Evolutionary conservation across 768 basidiomycete species (phyloP).

Genomic region (Tricholomella constricta): DNA sequence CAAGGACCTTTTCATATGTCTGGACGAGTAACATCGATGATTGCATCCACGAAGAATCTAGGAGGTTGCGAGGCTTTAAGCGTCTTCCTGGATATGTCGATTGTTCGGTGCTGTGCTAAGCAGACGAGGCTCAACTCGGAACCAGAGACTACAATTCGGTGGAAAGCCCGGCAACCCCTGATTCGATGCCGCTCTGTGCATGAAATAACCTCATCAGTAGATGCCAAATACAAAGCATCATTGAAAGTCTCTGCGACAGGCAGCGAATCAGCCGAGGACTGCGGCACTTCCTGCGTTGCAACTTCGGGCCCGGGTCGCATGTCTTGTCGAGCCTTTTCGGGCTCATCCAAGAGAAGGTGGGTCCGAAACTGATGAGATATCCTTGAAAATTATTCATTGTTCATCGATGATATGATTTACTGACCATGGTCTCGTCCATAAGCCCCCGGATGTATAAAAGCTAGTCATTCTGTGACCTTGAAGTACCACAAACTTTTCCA

Average conservation of each 20-base stretch:
- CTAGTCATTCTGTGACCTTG: slow-evolving; percentile 2
- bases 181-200: neutral
- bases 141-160: too few species aligned
- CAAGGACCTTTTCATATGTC: too few species aligned
- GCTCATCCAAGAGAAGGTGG: neutral
- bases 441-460: slow-evolving; percentile 1
- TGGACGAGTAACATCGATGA: too few species aligned
- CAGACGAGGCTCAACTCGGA: too few species aligned
- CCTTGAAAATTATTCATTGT: neutral
- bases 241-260: neutral
- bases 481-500: neutral
- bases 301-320: neutral
- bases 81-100: too few species aligned
- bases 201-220: too few species aligned
- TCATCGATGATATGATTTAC: neutral
- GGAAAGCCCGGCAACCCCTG: too few species aligned
- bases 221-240: too few species aligned
- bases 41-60: too few species aligned
- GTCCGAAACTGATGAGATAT: neutral
- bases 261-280: neutral
- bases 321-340: neutral
- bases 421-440: slow-evolving; percentile 1
- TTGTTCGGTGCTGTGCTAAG: too few species aligned
- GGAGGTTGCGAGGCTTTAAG: too few species aligned
- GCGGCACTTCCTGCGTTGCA: neutral